These are phyloP conservation scores for Blastomyces emzantsi DNA, from an alignment of 2,329 filamentous ascomycete species.

Conservation along the genomic window DNA sequence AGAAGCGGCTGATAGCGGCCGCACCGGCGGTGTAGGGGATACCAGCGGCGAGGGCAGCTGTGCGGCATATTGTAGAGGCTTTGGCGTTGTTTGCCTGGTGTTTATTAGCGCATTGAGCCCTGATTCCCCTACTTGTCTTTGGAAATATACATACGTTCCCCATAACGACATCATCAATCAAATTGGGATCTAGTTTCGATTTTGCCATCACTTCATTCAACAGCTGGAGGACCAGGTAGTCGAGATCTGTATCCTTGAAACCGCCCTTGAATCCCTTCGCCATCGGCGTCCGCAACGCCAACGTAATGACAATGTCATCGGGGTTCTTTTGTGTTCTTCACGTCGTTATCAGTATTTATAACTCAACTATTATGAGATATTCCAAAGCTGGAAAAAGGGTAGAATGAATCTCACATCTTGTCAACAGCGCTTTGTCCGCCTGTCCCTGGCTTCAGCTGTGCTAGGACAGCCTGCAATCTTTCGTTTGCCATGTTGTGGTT, in stretches of 20 bases:
- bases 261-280: constrained; percentile 84
- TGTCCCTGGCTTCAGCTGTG: constrained; percentile 17
- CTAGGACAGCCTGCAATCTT: constrained; percentile 16
- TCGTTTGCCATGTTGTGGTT: constrained; percentile 16
- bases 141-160: constrained; percentile 61
- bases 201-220: constrained; percentile 66
- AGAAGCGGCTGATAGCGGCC: constrained; percentile 87
- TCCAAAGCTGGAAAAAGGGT: not conserved
- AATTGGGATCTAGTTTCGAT: constrained; percentile 65
- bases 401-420: constrained; percentile 14
- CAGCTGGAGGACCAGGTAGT: constrained; percentile 75
- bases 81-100: constrained; percentile 65
- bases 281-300: constrained; percentile 80
- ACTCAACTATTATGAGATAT: not conserved
- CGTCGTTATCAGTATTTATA: not conserved
- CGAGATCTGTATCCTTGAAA: constrained; percentile 87
- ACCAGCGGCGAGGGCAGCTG: constrained; percentile 79
- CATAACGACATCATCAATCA: constrained; percentile 83
- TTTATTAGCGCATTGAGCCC: constrained; percentile 4
- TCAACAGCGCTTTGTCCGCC: constrained; percentile 16
- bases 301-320: constrained; percentile 93
- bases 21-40: constrained; percentile 84
- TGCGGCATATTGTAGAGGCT: constrained; percentile 83
- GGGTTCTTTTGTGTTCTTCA: constrained; percentile 79
- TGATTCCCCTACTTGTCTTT: not conserved